A percentile compares a stretch with the other conserved stretches of the same genome.
Evolutionary conservation across 441 rosid species (phyloP).

Genomic region (Gossypium schwendimanii): DNA sequence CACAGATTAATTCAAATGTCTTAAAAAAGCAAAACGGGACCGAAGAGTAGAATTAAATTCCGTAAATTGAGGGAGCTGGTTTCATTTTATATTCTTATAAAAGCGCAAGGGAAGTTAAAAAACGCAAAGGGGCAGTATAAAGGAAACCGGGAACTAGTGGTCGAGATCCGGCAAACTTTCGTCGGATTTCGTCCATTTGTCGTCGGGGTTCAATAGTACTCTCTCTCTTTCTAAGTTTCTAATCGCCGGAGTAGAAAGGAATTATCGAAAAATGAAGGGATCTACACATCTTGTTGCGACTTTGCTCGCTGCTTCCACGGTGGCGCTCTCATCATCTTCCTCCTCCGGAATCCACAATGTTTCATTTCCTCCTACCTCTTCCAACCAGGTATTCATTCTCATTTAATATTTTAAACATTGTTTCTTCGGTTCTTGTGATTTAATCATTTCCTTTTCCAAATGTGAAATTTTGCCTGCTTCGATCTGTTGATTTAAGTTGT

Average conservation of each 20-base stretch:
- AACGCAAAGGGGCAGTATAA: neutral
- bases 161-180: conserved; percentile 58
- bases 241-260: neutral
- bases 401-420: neutral
- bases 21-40: conserved; percentile 11
- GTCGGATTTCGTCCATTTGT: conserved; percentile 44
- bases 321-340: conserved; percentile 46
- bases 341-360: conserved; percentile 10
- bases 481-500: neutral
- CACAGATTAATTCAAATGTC: neutral
- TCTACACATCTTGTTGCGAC: conserved; percentile 51
- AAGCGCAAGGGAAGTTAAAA: neutral
- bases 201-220: neutral
- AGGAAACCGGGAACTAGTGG: conserved; percentile 12
- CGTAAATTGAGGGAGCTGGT: neutral
- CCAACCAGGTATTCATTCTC: conserved; percentile 23
- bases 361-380: conserved; percentile 4
- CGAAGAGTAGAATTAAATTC: conserved; percentile 16
- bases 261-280: conserved; percentile 36
- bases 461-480: neutral
- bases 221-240: neutral
- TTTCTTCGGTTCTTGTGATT: neutral
- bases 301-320: conserved; percentile 53
- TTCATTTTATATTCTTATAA: neutral
- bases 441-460: neutral